These are phyloP conservation scores for Penicillium coprophilum DNA, from an alignment of 495 filamentous ascomycete species.

Conservation along the genomic window DNA sequence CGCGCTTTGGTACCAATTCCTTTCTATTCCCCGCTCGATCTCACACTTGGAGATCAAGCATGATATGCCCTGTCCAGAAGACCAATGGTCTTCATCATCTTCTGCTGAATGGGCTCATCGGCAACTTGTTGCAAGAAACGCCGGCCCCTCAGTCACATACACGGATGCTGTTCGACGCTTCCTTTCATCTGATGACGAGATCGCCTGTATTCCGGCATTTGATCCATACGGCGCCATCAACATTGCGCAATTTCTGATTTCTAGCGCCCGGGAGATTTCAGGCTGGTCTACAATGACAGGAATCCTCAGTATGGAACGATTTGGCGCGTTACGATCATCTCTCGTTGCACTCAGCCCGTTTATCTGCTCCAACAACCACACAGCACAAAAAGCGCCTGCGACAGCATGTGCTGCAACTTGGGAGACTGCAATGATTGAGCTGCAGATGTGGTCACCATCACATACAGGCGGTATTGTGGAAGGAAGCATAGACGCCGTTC, in stretches of 20 bases:
- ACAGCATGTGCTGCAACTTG: conserved; percentile 32
- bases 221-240: conserved; percentile 41
- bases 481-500: conserved; percentile 30
- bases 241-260: conserved; percentile 41
- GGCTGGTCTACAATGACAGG: conserved; percentile 44
- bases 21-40: conserved; percentile 37
- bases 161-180: conserved; percentile 36
- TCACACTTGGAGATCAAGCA: conserved; percentile 43
- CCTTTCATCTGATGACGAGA: conserved; percentile 27
- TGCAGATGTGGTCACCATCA: conserved; percentile 39
- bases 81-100: conserved; percentile 30
- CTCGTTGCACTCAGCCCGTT: conserved; percentile 31
- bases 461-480: conserved; percentile 38
- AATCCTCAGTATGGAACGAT: conserved; percentile 36
- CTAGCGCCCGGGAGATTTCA: conserved; percentile 38
- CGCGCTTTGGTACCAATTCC: conserved; percentile 39
- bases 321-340: conserved; percentile 32
- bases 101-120: conserved; percentile 37
- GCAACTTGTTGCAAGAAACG: conserved; percentile 22
- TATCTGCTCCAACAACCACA: conserved; percentile 19
- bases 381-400: neutral
- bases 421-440: conserved; percentile 40
- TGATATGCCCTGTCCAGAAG: conserved; percentile 35
- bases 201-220: conserved; percentile 25
- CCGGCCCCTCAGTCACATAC: conserved; percentile 28